phyloP scores from a whole-genome alignment of 1,284 basidiomycete genomes.

The Pseudozyma hubeiensis region DNA sequence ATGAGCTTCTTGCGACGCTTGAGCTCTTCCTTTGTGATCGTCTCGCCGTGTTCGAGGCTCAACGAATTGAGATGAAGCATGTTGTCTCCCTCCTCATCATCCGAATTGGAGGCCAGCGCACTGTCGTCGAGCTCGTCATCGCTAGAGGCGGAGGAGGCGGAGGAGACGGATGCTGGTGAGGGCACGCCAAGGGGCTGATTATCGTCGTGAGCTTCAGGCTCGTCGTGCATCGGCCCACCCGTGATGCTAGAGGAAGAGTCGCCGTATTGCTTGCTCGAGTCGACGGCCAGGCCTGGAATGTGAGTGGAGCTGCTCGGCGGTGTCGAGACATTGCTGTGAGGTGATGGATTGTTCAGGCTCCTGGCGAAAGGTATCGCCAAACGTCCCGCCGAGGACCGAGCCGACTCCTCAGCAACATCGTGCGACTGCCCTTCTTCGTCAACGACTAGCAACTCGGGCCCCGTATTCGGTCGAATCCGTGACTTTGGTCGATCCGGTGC shows the following conservation, averaged over 20 bases:
- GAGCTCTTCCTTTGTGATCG: conserved; percentile 51
- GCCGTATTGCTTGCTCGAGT: conserved; percentile 3
- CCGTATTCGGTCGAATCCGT: conserved; percentile 1
- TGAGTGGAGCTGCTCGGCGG: conserved; percentile 8
- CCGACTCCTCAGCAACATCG: conserved; percentile 3
- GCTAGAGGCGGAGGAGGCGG: conserved; percentile 25
- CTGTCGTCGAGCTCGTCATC: conserved; percentile 39
- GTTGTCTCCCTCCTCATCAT: conserved; percentile 22
- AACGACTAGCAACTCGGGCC: conserved; percentile 38
- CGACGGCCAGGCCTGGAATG: not conserved
- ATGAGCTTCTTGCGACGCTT: conserved; percentile 53
- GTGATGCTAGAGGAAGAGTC: conserved; percentile 27
- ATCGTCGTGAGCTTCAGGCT: conserved; percentile 31
- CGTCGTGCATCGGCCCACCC: conserved; percentile 27
- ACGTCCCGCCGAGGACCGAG: not conserved
- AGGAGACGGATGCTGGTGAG: conserved; percentile 12
- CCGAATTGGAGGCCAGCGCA: conserved; percentile 21
- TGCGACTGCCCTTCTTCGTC: conserved; percentile 44
- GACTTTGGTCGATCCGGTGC: conserved; percentile 16
- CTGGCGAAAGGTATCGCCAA: conserved; percentile 12
- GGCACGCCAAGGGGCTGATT: conserved; percentile 1
- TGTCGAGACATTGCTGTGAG: conserved; percentile 28
- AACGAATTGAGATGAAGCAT: conserved; percentile 24
- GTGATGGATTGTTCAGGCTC: conserved; percentile 28
- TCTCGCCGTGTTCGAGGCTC: conserved; percentile 53